Evolutionary conservation across 2,329 filamentous ascomycete genomes (phyloP), one percentile per base, ranked within the genome.

Genomic region (Clarireedia hainanense): DNA sequence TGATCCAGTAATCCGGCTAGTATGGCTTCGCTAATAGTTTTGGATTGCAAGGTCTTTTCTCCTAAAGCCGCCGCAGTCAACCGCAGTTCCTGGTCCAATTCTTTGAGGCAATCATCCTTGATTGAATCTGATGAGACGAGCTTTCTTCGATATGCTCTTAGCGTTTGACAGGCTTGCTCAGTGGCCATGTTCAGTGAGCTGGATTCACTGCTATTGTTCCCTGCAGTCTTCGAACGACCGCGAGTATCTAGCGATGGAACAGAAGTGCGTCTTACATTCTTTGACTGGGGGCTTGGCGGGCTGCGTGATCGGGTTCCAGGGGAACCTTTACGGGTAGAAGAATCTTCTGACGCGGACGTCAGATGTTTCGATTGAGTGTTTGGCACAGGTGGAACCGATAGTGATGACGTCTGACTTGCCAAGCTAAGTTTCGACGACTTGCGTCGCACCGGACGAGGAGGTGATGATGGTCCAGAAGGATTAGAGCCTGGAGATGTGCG

Each of bases 1-100:
- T 89, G 82, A 62, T 90, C 88, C 6, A 91, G 73, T 46, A 91
- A 71, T 50, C 83, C 84, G 42, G 76, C 80, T 36, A 87, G 71
- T 49, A 80, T 74, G 17, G 76, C 78, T 64, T 84, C 82, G 60
- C 77, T 80, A 68, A 83, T 75, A 1, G 75, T 68, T 64, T 67
- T 76, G 73, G 68, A 62, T 57, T 67, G 69, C 24, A 67, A 46
- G 48, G 59, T 68, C 56, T 61, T 68, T 54, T 70, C 68, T 17
- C 68, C 67, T 30, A 87, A 70, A 6, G 83, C 83, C 9, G 82
- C 77, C 3, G 78, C 77, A 2, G 83, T 86, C 34, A 86, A 73
- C 17, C 82, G 78, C 56, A 87, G 68, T 65, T 87, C 84, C 58
- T 82, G 79, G 59, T 86, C 83, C 27, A 87, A 71, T 66, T 86